Evolutionary conservation across 1,284 basidiomycete species (phyloP), one percentile per base, ranked within the genome.

Genomic region (Leccinum pachyderme): DNA sequence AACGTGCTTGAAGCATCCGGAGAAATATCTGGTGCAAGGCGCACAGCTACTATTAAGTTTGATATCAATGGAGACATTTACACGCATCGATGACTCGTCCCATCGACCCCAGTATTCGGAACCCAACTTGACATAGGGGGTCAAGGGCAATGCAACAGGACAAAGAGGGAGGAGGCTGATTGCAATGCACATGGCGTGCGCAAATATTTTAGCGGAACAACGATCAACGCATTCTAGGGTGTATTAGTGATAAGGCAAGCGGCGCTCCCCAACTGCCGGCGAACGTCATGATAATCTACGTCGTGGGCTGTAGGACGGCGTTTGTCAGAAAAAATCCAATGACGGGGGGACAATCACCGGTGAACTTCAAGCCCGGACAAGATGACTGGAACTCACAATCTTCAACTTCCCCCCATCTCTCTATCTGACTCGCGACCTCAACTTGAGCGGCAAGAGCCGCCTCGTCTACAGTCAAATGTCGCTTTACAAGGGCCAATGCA

Each of bases 381-480:
- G 11, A 55, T 27, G 12, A 15, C 39, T 24, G 25, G 54, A 22
- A 81, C 94, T 78, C 66, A 97, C 95, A 92, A 72, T 99, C 97
- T 77, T 99, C 97, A 0, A 99, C 97, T 73, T 97, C 94, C 25
- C 97, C 97, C 97, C 97, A 99, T 50, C 86, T 80, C 72, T 96
- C 84, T 59, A 98, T 98, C 74, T 99, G 97, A 67, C 91, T 94
- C 56, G 87, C 81, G 0, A 99, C 95, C 73, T 99, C 97, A 7
- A 97, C 96, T 57, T 93, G 89, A 5, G 93, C 83, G 0, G 91
- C 93, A 51, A 86, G 73, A 1, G 93, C 84, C 2, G 97, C 96
- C 67, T 94, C 79, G 62, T 99, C 91, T 0, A 88, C 91, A 3
- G 82, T 84, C 43, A 97, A 71, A 52, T 80, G 82, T 33, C 85